These are phyloP conservation scores for Dothidotthia symphoricarpi DNA, from an alignment of 2,329 filamentous ascomycete genomes.

Conservation along the genomic window DNA sequence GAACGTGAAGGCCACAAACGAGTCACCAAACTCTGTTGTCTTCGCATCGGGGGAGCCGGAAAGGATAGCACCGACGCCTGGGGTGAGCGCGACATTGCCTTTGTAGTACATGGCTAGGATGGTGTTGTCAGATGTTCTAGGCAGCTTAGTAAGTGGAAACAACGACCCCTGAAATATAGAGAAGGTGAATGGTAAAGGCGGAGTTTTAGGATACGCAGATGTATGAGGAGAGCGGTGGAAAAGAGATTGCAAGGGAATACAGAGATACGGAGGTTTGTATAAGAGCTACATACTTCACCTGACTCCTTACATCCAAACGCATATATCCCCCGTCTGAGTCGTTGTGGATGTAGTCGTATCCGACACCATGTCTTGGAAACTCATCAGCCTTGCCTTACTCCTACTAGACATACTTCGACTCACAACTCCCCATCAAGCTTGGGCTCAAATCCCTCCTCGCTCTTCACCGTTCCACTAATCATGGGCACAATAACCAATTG, in stretches of 20 bases:
- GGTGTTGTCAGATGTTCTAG: conserved; percentile 20
- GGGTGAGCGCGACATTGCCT: conserved; percentile 27
- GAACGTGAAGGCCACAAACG: conserved; percentile 31
- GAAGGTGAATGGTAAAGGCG: background rate
- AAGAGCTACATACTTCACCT: conserved; percentile 21
- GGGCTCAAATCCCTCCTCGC: conserved; percentile 30
- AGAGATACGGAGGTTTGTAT: background rate
- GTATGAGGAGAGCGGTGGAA: too few relatives aligned
- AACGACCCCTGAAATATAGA: too few relatives aligned
- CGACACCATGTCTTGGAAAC: conserved; percentile 23
- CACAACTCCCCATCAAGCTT: conserved; percentile 28
- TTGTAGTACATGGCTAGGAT: conserved; percentile 37
- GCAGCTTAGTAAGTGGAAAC: background rate
- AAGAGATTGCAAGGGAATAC: background rate
- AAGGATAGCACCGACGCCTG: conserved; percentile 25
- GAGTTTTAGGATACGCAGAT: conserved; percentile 1
- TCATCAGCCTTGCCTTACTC: background rate
- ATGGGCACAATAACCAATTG: conserved; percentile 31
- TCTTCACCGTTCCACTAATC: conserved; percentile 32
- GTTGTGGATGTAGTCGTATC: conserved; percentile 37
- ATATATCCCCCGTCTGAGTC: conserved; percentile 27
- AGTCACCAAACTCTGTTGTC: conserved; percentile 32
- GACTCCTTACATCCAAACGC: conserved; percentile 29
- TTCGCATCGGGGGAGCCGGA: conserved; percentile 20
- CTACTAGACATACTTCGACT: background rate